Percentiles rank a stretch among this genome's conserved stretches.
Evolutionary conservation across 441 rosid species (phyloP).

Genomic region (Metrosideros polymorpha): DNA sequence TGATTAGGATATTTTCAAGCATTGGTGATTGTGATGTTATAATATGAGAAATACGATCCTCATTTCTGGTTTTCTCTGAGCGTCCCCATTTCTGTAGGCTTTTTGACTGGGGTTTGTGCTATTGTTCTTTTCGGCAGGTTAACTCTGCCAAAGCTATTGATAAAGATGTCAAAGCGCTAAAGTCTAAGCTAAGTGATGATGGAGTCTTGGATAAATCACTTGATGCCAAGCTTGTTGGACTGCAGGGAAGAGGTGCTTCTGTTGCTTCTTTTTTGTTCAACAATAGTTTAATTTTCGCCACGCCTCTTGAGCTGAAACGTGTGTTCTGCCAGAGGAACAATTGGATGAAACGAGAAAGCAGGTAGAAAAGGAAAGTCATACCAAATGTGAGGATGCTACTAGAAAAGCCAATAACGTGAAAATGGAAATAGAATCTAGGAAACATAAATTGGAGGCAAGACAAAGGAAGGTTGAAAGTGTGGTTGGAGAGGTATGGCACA

Average conservation of each 20-base stretch:
- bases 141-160: constrained; percentile 71
- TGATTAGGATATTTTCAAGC: neutral
- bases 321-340: constrained; percentile 41
- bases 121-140: constrained; percentile 21
- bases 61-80: neutral
- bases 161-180: constrained; percentile 58
- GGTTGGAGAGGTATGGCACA: constrained; percentile 42
- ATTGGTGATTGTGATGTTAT: neutral
- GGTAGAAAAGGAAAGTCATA: constrained; percentile 50
- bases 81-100: neutral
- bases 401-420: constrained; percentile 34
- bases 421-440: constrained; percentile 49
- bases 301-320: neutral
- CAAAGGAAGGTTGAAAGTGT: constrained; percentile 62
- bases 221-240: constrained; percentile 61
- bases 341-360: constrained; percentile 39
- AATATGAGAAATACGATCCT: neutral
- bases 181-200: constrained; percentile 60
- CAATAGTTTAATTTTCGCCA: neutral
- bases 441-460: constrained; percentile 57
- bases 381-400: constrained; percentile 39
- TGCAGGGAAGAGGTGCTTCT: constrained; percentile 52
- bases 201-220: constrained; percentile 49
- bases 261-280: neutral
- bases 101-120: neutral